Evolutionary conservation across 371 early-diverging fungal species (phyloP), one percentile per base, ranked within the genome.

Genomic region (Fennellomyces sp.): DNA sequence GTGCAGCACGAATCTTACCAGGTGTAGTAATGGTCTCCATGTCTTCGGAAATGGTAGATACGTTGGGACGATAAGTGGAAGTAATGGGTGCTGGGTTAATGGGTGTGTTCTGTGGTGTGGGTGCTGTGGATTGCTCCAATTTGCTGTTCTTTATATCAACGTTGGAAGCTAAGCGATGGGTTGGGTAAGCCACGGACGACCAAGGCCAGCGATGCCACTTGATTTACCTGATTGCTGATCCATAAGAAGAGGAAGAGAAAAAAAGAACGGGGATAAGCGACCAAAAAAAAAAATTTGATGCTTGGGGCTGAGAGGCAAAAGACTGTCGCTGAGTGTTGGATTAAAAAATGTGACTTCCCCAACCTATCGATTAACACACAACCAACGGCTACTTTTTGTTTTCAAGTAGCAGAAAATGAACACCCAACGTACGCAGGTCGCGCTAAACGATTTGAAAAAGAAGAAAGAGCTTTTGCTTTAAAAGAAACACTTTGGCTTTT

Each of bases 61-160:
- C 58, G 45, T 72, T 66, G 31, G 78, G 78, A 47, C 65, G 65
- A 49, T 68, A 72, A 26, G 63, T 68, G n/a, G 75, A 72, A 51
- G 66, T 75, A 33, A 78, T 78, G 27, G 78, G 78, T 49, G 78
- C 78, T 56, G 75, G 60, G 58, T 70, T 72, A 33, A 74, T 78
- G 30, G 78, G 78, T 56, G 78, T 78, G 58, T 78, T 78, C 55
- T 78, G 78, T 29, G 78, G 78, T 45, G 78, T 78, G 27, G 78
- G 78, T 61, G 78, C 78, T 51, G 70, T 64, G 66, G 65, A 62
- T 57, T 69, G 63, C 52, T 61, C 61, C n/a, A 39, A 25, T 42
- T 61, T 53, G 13, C 21, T 33, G 35, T 58, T 58, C 45, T 61
- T 61, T 27, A 61, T 61, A 27, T 61, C 61, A 42, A 61, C 51